These are phyloP conservation scores for Colletotrichum kahawae DNA, from an alignment of 2,329 filamentous ascomycete species.

Conservation along the genomic window DNA sequence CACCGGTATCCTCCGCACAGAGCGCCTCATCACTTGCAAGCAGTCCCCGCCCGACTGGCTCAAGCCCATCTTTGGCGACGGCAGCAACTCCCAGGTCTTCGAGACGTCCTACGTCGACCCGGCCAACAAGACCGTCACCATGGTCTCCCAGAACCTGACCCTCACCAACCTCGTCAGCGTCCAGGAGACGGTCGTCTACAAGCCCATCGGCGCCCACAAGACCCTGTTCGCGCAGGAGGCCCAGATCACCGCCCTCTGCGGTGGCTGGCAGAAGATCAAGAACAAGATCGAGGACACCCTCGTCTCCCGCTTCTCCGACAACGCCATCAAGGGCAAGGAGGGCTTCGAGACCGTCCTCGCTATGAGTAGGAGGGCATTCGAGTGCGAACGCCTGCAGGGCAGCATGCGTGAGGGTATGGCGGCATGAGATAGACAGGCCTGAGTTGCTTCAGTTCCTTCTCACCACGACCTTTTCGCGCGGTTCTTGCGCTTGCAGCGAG, in stretches of 20 bases:
- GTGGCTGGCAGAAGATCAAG: slow-evolving; percentile 96
- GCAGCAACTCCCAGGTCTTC: slow-evolving; percentile 84
- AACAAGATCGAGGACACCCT: slow-evolving; percentile 94
- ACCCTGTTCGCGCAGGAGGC: slow-evolving; percentile 91
- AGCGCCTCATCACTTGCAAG: slow-evolving; percentile 67
- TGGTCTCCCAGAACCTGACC: slow-evolving; percentile 95
- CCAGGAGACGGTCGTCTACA: slow-evolving; percentile 90
- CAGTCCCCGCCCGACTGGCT: slow-evolving; percentile 79
- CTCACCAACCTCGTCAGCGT: slow-evolving; percentile 90
- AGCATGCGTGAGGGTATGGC: slow-evolving; percentile 12
- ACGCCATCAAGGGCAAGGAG: slow-evolving; percentile 87
- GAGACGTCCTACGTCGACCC: slow-evolving; percentile 97
- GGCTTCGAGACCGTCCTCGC: slow-evolving; percentile 94
- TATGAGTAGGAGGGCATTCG: slow-evolving; percentile 91
- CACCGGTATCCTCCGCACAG: slow-evolving; percentile 66
- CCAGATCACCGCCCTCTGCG: slow-evolving; percentile 90
- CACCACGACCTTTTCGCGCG: background rate
- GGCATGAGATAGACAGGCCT: background rate
- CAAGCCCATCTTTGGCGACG: slow-evolving; percentile 74
- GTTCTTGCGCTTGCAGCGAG: slow-evolving; percentile 5
- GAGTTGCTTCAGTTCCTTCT: background rate
- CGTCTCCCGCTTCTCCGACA: slow-evolving; percentile 88
- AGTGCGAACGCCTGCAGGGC: slow-evolving; percentile 68
- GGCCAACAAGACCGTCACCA: slow-evolving; percentile 82
- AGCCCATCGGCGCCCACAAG: slow-evolving; percentile 60